Base-by-base conservation (phyloP, 2,329 filamentous ascomycete genomes). In the Emmonsia crescens region DNA sequence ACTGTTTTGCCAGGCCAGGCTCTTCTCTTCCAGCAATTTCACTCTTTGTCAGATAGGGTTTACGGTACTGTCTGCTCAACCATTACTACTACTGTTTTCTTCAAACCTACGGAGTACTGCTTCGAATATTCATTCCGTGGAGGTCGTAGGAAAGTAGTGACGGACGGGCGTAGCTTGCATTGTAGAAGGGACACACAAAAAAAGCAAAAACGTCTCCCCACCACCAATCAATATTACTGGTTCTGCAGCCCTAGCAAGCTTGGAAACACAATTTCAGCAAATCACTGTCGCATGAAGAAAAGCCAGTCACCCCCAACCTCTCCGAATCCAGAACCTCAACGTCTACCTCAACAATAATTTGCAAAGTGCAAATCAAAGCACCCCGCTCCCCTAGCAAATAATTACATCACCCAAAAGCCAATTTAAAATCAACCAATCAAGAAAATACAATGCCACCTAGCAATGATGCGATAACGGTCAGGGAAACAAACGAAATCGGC, bases 401-500 rank as follows among this genome's bases (percentile, higher is more conserved):
- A 24, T n/a, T 21, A 42, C 40, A 44, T n/a, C 21, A 27, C 46
- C 6, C 46, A 49, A 49, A 49, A 29, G 4, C 14, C 16, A 29
- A 2, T 16, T 51, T 29, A 31, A 51, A n/a, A n/a, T n/a, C n/a
- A n/a, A n/a, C 42, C 58, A 59, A 56, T 38, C 19, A 60, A 44
- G 19, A 24, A 64, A 31, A 68, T 68, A 65, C 2, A 31, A 70
- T 70, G 69, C 48, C 64, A 33, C 59, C 38, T 38, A 31, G n/a
- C 21, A 10, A 59, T 29, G 57, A 60, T 51, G 46, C 38, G 24
- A 57, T 75, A 24, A 68, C 67, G n/a, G 68, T 76, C 40, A 69
- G 59, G 16, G 74, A 76, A 62, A 71, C 72, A 27, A 80, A 84
- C 67, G 80, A 83, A 61, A 77, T 80, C 24, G 80, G 80, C 29